Conservation (phyloP, 2,329 filamentous ascomycete species). For the Fusarium brachygibbosum region DNA sequence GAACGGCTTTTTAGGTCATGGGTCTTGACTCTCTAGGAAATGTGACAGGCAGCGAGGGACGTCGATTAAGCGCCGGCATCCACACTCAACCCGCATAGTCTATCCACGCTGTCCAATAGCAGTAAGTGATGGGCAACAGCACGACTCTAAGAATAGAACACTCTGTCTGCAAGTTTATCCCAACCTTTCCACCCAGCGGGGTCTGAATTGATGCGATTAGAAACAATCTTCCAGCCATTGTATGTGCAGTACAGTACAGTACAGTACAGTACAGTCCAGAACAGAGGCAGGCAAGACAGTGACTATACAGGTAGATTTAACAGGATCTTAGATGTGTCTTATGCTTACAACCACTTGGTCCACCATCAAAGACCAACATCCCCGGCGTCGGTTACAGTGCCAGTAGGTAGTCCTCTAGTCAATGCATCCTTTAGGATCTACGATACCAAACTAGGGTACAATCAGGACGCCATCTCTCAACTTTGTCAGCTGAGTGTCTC, state of each 20-base stretch:
- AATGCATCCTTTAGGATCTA: constrained; percentile 21
- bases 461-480: constrained; percentile 22
- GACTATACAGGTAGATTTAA: not conserved
- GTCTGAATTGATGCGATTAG: constrained; percentile 19
- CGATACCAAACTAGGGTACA: constrained; percentile 3
- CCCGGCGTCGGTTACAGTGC: not conserved
- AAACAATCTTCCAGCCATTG: not conserved
- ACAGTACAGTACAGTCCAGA: not conserved
- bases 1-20: constrained; percentile 35
- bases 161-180: constrained; percentile 35
- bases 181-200: constrained; percentile 39
- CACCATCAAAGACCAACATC: not conserved
- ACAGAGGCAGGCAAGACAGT: not conserved
- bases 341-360: not conserved
- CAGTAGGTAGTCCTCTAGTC: not conserved
- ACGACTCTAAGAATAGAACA: constrained; percentile 47
- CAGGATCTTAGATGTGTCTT: not conserved
- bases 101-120: constrained; percentile 36
- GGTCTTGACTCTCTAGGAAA: constrained; percentile 27
- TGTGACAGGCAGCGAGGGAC: constrained; percentile 41
- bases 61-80: constrained; percentile 48
- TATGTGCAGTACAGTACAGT: not conserved
- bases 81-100: constrained; percentile 46
- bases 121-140: constrained; percentile 5
- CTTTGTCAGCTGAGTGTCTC: constrained; percentile 24